A percentile compares a stretch with the other conserved stretches of the same genome.
These are phyloP conservation scores for Cryoendolithus antarcticus DNA, from an alignment of 2,329 filamentous ascomycete genomes.

Conservation along the genomic window DNA sequence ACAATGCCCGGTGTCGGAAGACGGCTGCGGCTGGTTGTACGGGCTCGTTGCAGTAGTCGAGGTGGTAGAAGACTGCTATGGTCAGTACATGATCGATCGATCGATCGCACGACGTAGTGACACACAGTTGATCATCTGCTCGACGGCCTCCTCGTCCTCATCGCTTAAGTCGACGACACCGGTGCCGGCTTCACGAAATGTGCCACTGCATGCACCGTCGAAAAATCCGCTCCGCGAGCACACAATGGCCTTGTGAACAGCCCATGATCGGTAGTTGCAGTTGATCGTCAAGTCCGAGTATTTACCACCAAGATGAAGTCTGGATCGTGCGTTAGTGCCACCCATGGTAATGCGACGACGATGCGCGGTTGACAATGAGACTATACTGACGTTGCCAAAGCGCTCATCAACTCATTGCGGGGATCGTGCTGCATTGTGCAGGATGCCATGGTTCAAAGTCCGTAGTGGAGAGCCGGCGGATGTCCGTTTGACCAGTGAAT, in stretches of 20 bases:
- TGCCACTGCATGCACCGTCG: constrained; percentile 26
- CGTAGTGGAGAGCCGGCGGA: constrained; percentile 3
- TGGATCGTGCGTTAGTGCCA: constrained; percentile 14
- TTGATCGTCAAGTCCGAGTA: constrained; percentile 39
- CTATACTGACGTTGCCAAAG: constrained; percentile 34
- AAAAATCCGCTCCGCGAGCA: constrained; percentile 37
- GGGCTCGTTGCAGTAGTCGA: constrained; percentile 23
- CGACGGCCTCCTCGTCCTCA: constrained; percentile 27
- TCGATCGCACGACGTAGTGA: constrained; percentile 1
- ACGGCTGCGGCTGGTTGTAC: constrained; percentile 16
- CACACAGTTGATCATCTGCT: constrained; percentile 28
- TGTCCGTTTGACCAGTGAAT: no score
- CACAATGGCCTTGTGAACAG: constrained; percentile 35
- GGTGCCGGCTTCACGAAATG: constrained; percentile 22
- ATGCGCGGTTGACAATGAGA: constrained; percentile 4
- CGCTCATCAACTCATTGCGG: constrained; percentile 33
- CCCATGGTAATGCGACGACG: constrained; percentile 11
- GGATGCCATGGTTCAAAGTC: constrained; percentile 6
- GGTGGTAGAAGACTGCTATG: constrained; percentile 25
- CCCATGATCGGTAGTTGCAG: constrained; percentile 34
- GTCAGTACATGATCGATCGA: constrained; percentile 1
- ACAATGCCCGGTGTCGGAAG: constrained; percentile 21
- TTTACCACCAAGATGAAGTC: constrained; percentile 24
- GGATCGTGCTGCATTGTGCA: constrained; percentile 24
- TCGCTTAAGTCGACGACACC: constrained; percentile 26